phyloP scores from a whole-genome alignment of 164 flowering plant genomes.

The Vitis riparia region DNA sequence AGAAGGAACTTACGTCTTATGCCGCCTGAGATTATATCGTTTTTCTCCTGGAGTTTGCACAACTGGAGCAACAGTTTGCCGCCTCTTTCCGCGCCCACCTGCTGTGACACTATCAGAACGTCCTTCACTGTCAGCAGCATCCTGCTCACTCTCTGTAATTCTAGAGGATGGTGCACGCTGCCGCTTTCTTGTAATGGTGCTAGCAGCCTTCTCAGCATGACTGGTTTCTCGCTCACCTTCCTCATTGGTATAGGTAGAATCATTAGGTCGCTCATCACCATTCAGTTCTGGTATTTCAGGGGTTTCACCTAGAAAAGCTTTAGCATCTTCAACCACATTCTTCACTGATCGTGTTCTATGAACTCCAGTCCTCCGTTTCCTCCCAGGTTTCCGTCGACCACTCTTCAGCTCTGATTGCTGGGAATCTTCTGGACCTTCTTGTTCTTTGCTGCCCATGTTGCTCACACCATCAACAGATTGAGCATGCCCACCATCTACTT shows the following conservation, averaged over 20 bases:
- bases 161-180: conserved; percentile 35
- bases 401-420: conserved; percentile 41
- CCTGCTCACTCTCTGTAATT: conserved; percentile 51
- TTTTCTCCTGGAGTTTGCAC: conserved; percentile 52
- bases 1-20: conserved; percentile 52
- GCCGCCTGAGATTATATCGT: conserved; percentile 82
- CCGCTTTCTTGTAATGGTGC: conserved; percentile 46
- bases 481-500: conserved; percentile 22
- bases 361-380: conserved; percentile 33
- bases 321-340: conserved; percentile 62
- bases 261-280: conserved; percentile 25
- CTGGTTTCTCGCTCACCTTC: conserved; percentile 38
- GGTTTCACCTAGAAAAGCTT: conserved; percentile 41
- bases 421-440: conserved; percentile 48
- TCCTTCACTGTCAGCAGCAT: conserved; percentile 60
- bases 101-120: conserved; percentile 61
- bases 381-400: conserved; percentile 33
- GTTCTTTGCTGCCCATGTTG: conserved; percentile 25
- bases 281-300: conserved; percentile 20
- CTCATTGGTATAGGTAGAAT: conserved; percentile 29
- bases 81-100: conserved; percentile 67
- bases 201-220: conserved; percentile 21
- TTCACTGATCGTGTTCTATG: conserved; percentile 61
- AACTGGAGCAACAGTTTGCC: conserved; percentile 44
- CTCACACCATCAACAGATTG: conserved; percentile 37